Conservation (phyloP, 805 yeast species). For the Barnettozyma vustinii region DNA sequence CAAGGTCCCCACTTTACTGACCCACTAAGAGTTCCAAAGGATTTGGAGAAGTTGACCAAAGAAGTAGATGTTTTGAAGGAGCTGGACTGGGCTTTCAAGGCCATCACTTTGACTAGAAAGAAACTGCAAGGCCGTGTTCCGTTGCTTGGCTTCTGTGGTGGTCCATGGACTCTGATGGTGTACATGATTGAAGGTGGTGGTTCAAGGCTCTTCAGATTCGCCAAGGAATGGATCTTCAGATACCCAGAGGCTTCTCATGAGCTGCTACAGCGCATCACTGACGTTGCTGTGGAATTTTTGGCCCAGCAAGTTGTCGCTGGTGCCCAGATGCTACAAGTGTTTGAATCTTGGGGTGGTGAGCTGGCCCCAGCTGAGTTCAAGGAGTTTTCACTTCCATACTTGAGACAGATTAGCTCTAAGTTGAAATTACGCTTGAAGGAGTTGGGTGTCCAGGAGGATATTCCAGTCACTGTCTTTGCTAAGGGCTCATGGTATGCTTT, state of each 20-base stretch:
- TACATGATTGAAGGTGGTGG: slow-evolving; percentile 99
- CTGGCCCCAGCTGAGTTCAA: slow-evolving; percentile 84
- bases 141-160: slow-evolving; percentile 91
- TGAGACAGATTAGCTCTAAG: slow-evolving; percentile 64
- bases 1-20: slow-evolving; percentile 90
- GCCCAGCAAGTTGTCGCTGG: slow-evolving; percentile 96
- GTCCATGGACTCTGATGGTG: slow-evolving; percentile 95
- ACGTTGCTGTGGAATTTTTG: slow-evolving; percentile 85
- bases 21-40: slow-evolving; percentile 74
- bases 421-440: slow-evolving; percentile 67
- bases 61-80: slow-evolving; percentile 70
- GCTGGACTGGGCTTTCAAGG: slow-evolving; percentile 90
- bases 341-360: slow-evolving; percentile 98
- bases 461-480: slow-evolving; percentile 88
- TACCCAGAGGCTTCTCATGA: slow-evolving; percentile 67
- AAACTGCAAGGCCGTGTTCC: slow-evolving; percentile 90
- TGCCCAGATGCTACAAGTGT: slow-evolving; percentile 95
- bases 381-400: slow-evolving; percentile 85
- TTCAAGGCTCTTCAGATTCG: slow-evolving; percentile 82
- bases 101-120: slow-evolving; percentile 86
- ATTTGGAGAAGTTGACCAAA: slow-evolving; percentile 52
- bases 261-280: slow-evolving; percentile 72
- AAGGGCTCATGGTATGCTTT: slow-evolving; percentile 98
- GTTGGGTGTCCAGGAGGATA: slow-evolving; percentile 60
- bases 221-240: slow-evolving; percentile 86